Evolutionary conservation across 1,284 basidiomycete species (phyloP), one percentile per base, ranked within the genome.

Genomic region (Heterobasidion annosum): DNA sequence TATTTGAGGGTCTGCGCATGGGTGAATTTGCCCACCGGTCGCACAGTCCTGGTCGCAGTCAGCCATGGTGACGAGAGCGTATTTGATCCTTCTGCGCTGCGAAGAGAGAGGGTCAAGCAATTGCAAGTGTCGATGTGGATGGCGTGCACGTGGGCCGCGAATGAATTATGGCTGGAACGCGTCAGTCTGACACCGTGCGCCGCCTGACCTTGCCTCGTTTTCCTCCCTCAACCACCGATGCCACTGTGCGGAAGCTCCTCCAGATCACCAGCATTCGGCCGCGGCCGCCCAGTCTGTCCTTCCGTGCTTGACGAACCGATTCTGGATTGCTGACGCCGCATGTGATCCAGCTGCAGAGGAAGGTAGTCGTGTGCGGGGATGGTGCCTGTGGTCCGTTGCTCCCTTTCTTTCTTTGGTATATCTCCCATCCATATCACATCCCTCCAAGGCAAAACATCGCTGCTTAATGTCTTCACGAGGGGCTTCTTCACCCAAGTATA

Each of bases 401-500:
- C 52, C 59, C 57, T 51, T 40, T 43, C 35, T 50, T 50, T 46
- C 45, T 32, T 58, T 57, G 57, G 34, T 25, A 46, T 47, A 32
- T 13, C 25, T 46, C 25, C 9, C 35, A 34, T 51, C 45, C 34
- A 49, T 50, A 35, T 49, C 15, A 44, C 34, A 34, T 59, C 7
- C 13, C 8, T 43, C n/a, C 25, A 16, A 85, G 81, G 81, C 62
- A 86, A 93, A 77, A 93, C 90, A 1, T 91, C 89, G 34, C 72
- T 91, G 40, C 73, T 90, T 59, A 91, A 91, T 64, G 89, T 92
- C 54, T 92, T 91, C 69, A 91, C 89, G 35, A 74, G 88, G 57
- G 89, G 89, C 34, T 91, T 88, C 77, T 92, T 92, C 66, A 91
- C 89, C 35, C 87, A 91, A 79, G 81, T 91, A 63, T 91, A 91